A percentile compares a stretch with the other conserved stretches of the same genome.
Conservation (phyloP, 768 basidiomycete genomes). For the Mycena metata region DNA sequence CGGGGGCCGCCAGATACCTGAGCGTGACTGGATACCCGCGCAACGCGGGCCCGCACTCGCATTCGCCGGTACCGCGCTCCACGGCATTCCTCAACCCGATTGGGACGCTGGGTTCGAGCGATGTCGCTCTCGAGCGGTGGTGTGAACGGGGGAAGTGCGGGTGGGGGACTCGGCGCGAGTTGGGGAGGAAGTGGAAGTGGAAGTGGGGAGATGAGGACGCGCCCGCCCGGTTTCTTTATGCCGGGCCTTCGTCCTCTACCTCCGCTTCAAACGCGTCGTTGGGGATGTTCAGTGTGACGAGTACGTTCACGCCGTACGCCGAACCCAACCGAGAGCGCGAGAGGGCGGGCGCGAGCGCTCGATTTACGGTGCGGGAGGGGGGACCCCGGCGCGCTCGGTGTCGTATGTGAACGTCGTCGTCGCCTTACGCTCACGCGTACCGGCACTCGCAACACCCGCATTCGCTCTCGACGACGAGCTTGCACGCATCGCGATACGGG, state of each 20-base stretch:
- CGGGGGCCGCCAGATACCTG: no score
- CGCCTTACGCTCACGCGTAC: no score
- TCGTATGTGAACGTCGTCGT: no score
- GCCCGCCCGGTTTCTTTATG: slow-evolving; percentile 30
- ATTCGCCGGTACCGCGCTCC: not conserved
- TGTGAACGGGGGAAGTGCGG: not conserved
- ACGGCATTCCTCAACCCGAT: not conserved
- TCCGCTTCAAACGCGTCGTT: not conserved
- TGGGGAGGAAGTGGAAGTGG: no score
- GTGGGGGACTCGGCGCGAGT: not conserved
- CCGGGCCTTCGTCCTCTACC: slow-evolving; percentile 11
- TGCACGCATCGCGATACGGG: not conserved
- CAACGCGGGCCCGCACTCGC: not conserved
- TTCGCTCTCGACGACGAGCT: no score
- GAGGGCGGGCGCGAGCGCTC: not conserved
- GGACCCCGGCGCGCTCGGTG: not conserved
- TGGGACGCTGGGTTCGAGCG: slow-evolving; percentile 29
- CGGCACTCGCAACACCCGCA: no score
- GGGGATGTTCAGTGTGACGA: not conserved
- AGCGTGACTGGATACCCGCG: no score
- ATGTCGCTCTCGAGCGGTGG: slow-evolving; percentile 14
- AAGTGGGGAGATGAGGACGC: not conserved
- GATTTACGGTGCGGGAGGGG: not conserved
- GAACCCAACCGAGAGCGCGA: not conserved
- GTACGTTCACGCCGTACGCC: not conserved